Evolutionary conservation across 345 rosid species (phyloP), one percentile per base, ranked within the genome.

Genomic region (Sapria himalayana): DNA sequence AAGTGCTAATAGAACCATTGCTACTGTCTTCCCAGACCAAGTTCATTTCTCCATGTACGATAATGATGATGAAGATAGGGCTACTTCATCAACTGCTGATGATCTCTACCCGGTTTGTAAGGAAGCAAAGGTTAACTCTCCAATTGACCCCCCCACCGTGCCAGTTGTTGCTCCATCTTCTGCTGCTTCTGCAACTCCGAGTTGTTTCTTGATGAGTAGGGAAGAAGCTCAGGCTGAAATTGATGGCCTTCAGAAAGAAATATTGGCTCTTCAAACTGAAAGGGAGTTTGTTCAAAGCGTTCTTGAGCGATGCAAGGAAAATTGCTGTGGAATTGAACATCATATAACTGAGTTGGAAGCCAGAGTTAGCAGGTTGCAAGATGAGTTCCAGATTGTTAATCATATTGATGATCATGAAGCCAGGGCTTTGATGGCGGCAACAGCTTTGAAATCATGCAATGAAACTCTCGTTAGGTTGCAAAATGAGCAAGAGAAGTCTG

Each of bases 1-100:
- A 54, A 66, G 69, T 15, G 93, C 86, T n/a, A 80, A 73, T 51
- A 64, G 70, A 17, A 76, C 86, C 33, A 80, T 80, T 42, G 82
- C 86, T 6, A 55, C 66, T 2, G 78, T 72, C 19, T 80, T 71
- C 25, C 93, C 86, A 3, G 93, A 80, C 43, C 74, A 65, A 59
- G 62, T 71, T 31, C 80, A 70, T 46, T 59, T 58, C 37, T 44
- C 71, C 5, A 32, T 62, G 36, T 72, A 78, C 7, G 77, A 66
- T 29, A 73, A 70, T 29, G 71, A 65, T 16, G 70, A 59, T 37
- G 74, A 51, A 38, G 41, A 48, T 41, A 15, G 9, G 11, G 15
- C 43, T 25, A 48, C 43, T 18, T 10, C 51, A 29, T 19, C 51
- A 7, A 17, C 49, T 32, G 32, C 59, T 5, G 15, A 15, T 32